These are phyloP conservation scores for Podosphaera aphanis DNA, from an alignment of 2,329 filamentous ascomycete species.

Conservation along the genomic window DNA sequence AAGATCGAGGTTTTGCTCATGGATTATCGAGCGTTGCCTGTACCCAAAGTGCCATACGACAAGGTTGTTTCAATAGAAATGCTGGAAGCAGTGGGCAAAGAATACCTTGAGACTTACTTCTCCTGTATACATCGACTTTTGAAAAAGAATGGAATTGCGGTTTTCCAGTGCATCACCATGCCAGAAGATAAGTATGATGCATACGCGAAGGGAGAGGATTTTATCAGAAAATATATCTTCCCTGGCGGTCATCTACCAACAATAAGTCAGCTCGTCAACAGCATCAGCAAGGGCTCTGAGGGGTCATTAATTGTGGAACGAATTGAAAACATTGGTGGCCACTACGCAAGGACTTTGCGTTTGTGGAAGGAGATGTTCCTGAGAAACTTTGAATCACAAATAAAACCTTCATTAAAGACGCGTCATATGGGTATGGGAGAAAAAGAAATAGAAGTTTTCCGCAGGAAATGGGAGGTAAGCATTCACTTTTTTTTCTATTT, in stretches of 20 bases:
- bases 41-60: conserved; percentile 33
- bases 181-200: conserved; percentile 42
- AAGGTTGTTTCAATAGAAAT: conserved; percentile 58
- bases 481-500: conserved; percentile 1
- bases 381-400: conserved; percentile 33
- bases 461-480: conserved; percentile 46
- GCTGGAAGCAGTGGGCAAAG: conserved; percentile 49
- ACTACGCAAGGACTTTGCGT: conserved; percentile 46
- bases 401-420: conserved; percentile 32
- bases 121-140: conserved; percentile 35
- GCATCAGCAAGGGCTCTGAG: conserved; percentile 35
- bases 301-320: conserved; percentile 41
- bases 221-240: conserved; percentile 58
- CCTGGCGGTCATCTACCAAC: conserved; percentile 48
- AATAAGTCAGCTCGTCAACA: conserved; percentile 30
- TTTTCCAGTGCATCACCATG: conserved; percentile 61
- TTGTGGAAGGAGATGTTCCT: conserved; percentile 46
- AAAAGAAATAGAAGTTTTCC: conserved; percentile 41
- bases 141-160: conserved; percentile 41
- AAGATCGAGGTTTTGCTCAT: conserved; percentile 40
- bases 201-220: conserved; percentile 44
- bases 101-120: conserved; percentile 47
- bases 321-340: conserved; percentile 49
- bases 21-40: conserved; percentile 41
- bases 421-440: conserved; percentile 36